Base-by-base conservation (phyloP, 2,329 filamentous ascomycete genomes). In the Chaetomium globosum region DNA sequence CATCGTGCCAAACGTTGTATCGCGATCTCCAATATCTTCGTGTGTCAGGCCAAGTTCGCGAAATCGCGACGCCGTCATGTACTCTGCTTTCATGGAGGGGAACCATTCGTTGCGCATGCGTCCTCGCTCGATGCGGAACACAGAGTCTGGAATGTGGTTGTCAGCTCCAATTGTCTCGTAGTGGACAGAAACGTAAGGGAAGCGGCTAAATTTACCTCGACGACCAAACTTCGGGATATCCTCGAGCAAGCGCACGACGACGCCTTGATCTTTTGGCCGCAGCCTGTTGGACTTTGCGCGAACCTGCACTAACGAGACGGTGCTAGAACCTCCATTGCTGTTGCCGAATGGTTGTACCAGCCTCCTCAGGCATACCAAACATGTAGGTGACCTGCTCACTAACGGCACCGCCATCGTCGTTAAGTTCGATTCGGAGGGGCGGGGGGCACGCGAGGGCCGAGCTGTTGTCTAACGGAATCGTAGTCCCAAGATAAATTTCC, bases 231-330 rank as follows among this genome's bases (percentile, higher is more conserved):
- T 73, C 26, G 72, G 71, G 16, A 82, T 75, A 63, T 81, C 77
- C 61, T 75, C 67, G 9, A 81, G 73, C 66, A 82, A 73, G 28
- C 80, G 79, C 71, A 82, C 80, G 23, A 80, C 74, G 13, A 81
- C 78, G 65, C 79, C 79, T 65, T 77, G 71, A 64, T 80, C 77
- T 57, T 75, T 73, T 49, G 75, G 73, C 61, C 76, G 75, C 64
- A 75, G 72, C 56, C 74, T 73, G 57, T 72, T 77, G 67, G 75
- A 75, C 72, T 74, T 79, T 39, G 74, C 73, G 63, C 79, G 79
- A 56, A 74, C 71, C 69, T 78, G 77, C 57, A 69, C 72, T 30
- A 73, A 65, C 46, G 72, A 65, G 33, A 73, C 63, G 49, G 72
- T 66, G 65, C 71, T 69, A 55, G 71, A 51, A 51, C 63, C 60